Conservation (phyloP, 345 rosid genomes). For the Pseudoturritis turrita region DNA sequence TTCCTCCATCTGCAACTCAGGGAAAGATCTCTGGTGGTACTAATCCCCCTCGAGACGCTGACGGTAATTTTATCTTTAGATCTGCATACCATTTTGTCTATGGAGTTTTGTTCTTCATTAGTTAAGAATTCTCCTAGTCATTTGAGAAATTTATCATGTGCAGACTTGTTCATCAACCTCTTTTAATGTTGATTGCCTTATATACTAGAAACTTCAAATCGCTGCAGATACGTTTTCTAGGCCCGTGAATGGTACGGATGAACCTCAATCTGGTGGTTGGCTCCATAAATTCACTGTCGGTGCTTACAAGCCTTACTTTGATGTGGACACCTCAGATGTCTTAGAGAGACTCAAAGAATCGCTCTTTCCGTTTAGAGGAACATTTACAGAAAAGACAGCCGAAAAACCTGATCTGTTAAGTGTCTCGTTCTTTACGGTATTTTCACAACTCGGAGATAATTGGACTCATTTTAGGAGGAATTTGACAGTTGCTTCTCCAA, state of each 20-base stretch:
- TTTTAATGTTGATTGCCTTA: not conserved
- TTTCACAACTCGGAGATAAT: not conserved
- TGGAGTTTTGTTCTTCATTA: not conserved
- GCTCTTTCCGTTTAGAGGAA: conserved; percentile 85
- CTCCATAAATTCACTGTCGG: conserved; percentile 54
- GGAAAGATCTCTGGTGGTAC: conserved; percentile 72
- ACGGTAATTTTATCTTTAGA: conserved; percentile 40
- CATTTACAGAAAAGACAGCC: conserved; percentile 72
- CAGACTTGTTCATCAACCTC: not conserved
- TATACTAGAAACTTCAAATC: not conserved
- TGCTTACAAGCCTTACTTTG: conserved; percentile 91
- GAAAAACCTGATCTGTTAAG: conserved; percentile 82
- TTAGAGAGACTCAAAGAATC: conserved; percentile 85
- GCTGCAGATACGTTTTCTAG: conserved; percentile 78
- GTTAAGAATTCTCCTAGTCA: not conserved
- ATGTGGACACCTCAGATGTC: conserved; percentile 85
- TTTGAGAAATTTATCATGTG: not conserved
- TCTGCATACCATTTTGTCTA: not conserved
- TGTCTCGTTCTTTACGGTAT: not conserved
- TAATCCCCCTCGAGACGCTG: conserved; percentile 80
- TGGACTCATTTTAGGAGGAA: not conserved
- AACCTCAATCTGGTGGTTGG: conserved; percentile 75
- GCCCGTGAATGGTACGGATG: conserved; percentile 41
- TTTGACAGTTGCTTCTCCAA: not conserved
- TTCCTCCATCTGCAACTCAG: conserved; percentile 62